phyloP scores from a whole-genome alignment of 2,329 filamentous ascomycete species.

The Aspergillus bombycis region DNA sequence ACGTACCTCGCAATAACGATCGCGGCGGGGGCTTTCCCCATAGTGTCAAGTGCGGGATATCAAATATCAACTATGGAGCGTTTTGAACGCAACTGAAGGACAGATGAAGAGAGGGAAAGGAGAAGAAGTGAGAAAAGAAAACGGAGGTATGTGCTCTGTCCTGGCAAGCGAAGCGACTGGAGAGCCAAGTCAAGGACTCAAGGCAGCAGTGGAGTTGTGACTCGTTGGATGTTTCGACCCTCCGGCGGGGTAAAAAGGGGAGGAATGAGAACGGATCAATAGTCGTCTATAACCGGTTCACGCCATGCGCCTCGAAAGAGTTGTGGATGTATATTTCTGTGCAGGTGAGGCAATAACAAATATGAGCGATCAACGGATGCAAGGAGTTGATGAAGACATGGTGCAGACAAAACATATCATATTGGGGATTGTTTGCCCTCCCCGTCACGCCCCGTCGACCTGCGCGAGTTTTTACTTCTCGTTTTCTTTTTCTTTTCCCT shows the following conservation, averaged over 20 bases:
- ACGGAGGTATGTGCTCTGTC: not conserved
- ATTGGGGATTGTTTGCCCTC: not conserved
- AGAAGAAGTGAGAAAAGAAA: not conserved
- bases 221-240: not conserved
- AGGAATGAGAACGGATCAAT: not conserved
- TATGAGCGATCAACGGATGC: not conserved
- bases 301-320: not conserved
- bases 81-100: not conserved
- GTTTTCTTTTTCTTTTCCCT: not conserved
- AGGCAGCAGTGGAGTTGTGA: not conserved
- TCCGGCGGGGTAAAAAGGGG: constrained; percentile 13
- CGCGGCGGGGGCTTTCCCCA: constrained; percentile 45
- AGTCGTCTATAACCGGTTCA: not conserved
- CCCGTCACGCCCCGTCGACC: no score
- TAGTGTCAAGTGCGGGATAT: constrained; percentile 16
- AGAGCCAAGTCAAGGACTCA: not conserved
- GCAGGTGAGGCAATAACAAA: not conserved
- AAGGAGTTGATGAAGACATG: not conserved
- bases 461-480: not conserved
- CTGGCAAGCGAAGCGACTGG: not conserved
- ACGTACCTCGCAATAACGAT: constrained; percentile 48
- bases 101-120: not conserved
- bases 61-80: not conserved
- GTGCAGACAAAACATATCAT: not conserved
- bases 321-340: not conserved